A percentile compares a stretch with the other conserved stretches of the same genome.
These are phyloP conservation scores for Aspergillus hortae DNA, from an alignment of 2,329 filamentous ascomycete species.

Conservation along the genomic window DNA sequence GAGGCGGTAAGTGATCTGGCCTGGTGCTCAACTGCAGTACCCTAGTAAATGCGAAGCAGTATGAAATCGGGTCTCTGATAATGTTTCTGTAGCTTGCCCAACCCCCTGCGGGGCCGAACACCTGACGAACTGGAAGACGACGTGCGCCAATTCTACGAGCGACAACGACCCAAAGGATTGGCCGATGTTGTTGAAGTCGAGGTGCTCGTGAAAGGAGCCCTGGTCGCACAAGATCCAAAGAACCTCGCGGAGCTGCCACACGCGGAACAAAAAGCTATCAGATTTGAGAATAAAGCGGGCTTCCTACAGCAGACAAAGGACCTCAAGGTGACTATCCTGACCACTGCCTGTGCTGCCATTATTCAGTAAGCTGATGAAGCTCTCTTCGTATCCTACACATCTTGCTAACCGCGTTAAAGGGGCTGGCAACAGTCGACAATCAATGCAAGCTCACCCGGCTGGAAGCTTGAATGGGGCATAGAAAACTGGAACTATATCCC, in stretches of 20 bases:
- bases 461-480: background rate
- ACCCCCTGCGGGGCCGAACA: constrained; percentile 2
- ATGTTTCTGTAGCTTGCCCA: background rate
- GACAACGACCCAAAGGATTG: background rate
- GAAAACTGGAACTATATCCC: background rate
- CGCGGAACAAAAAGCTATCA: constrained; percentile 2
- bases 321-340: constrained; percentile 18
- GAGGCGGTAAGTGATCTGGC: background rate
- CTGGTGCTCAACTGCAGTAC: background rate
- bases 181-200: constrained; percentile 7
- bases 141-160: constrained; percentile 5
- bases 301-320: constrained; percentile 14
- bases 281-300: background rate
- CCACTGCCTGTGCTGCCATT: constrained; percentile 22
- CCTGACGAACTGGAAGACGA: constrained; percentile 7
- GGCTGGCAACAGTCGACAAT: constrained; percentile 25
- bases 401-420: background rate
- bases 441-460: constrained; percentile 12
- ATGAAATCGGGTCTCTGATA: background rate
- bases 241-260: constrained; percentile 1
- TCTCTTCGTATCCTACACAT: background rate
- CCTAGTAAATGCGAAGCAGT: too few relatives aligned
- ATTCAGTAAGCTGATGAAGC: constrained; percentile 16
- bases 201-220: constrained; percentile 8
- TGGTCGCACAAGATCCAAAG: constrained; percentile 3